Percentiles rank a stretch among this genome's conserved stretches.
These are phyloP conservation scores for Coprinopsis cinerea DNA, from an alignment of 768 basidiomycete species.

Conservation along the genomic window DNA sequence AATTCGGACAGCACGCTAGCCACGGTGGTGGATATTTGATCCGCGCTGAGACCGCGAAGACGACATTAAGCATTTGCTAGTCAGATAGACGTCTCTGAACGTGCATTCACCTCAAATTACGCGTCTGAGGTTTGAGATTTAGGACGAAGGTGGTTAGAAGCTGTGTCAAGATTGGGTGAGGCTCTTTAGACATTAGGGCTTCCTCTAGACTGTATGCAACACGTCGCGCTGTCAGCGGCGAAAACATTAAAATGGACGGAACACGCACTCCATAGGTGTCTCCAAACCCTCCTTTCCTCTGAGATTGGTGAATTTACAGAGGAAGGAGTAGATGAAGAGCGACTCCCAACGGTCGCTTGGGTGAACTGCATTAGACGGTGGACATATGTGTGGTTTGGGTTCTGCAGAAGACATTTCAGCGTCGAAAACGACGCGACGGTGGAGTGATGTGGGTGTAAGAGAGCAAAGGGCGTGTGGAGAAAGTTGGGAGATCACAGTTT, in stretches of 20 bases:
- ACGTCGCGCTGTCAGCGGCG: slow-evolving; percentile 7
- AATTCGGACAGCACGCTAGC: slow-evolving; percentile 63
- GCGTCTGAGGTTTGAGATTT: slow-evolving; percentile 81
- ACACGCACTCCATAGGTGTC: slow-evolving; percentile 76
- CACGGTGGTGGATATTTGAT: slow-evolving; percentile 77
- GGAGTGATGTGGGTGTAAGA: slow-evolving; percentile 21
- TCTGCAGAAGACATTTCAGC: slow-evolving; percentile 27
- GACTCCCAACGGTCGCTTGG: slow-evolving; percentile 85
- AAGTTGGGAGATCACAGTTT: slow-evolving; percentile 28
- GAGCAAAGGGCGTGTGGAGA: slow-evolving; percentile 21
- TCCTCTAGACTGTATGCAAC: slow-evolving; percentile 61
- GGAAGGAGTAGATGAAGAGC: slow-evolving; percentile 79
- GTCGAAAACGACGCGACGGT: slow-evolving; percentile 32
- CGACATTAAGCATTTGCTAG: background rate
- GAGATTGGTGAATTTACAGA: slow-evolving; percentile 75
- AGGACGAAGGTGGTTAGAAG: slow-evolving; percentile 72
- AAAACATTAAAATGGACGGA: slow-evolving; percentile 13
- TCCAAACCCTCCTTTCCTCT: slow-evolving; percentile 75
- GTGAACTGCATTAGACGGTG: slow-evolving; percentile 60
- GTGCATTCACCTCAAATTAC: slow-evolving; percentile 76
- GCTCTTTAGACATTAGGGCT: slow-evolving; percentile 65
- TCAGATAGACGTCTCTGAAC: slow-evolving; percentile 19
- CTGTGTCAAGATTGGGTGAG: slow-evolving; percentile 66
- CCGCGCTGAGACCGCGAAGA: slow-evolving; percentile 47
- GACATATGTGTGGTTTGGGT: slow-evolving; percentile 45